A percentile compares a stretch with the other conserved stretches of the same genome.
phyloP scores from a whole-genome alignment of 1,139 yeast species.

The Lodderomyces metapsilosis region DNA sequence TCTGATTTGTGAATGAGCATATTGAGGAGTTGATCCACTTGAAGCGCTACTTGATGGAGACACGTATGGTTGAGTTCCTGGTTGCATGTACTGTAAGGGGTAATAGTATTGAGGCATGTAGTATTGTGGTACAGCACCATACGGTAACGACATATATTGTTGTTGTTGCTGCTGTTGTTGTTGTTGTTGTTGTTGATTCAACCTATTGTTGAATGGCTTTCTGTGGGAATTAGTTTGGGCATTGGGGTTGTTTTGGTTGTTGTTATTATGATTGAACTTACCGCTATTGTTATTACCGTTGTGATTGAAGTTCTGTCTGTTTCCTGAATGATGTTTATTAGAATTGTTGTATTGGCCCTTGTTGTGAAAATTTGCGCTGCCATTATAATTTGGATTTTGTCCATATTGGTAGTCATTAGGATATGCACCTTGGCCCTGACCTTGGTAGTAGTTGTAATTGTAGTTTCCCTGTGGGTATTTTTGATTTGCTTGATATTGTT shows the following conservation, averaged over 20 bases:
- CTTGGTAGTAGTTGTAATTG: neutral
- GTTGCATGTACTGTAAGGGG: conserved; percentile 3
- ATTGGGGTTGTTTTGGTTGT: conserved; percentile 4
- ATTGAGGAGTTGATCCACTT: conserved; percentile 12
- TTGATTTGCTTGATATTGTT: neutral
- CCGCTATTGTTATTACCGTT: neutral
- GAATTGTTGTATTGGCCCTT: conserved; percentile 1
- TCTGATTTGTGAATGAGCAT: conserved; percentile 14
- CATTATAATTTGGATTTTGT: conserved; percentile 1
- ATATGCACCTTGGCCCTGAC: neutral
- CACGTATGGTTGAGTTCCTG: neutral
- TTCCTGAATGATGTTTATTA: conserved; percentile 4
- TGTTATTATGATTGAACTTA: conserved; percentile 4
- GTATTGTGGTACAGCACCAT: conserved; percentile 3
- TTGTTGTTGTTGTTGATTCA: conserved; percentile 4
- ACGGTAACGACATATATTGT: neutral
- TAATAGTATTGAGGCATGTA: conserved; percentile 3
- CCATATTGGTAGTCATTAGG: neutral
- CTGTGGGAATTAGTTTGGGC: conserved; percentile 1
- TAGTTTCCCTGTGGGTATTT: neutral
- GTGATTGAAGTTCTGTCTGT: conserved; percentile 1
- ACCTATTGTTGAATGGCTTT: neutral
- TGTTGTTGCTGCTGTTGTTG: conserved; percentile 6
- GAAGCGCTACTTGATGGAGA: conserved; percentile 7
- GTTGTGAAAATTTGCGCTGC: conserved; percentile 3